These are phyloP conservation scores for Mycena vitilis DNA, from an alignment of 768 basidiomycete species.

Conservation along the genomic window DNA sequence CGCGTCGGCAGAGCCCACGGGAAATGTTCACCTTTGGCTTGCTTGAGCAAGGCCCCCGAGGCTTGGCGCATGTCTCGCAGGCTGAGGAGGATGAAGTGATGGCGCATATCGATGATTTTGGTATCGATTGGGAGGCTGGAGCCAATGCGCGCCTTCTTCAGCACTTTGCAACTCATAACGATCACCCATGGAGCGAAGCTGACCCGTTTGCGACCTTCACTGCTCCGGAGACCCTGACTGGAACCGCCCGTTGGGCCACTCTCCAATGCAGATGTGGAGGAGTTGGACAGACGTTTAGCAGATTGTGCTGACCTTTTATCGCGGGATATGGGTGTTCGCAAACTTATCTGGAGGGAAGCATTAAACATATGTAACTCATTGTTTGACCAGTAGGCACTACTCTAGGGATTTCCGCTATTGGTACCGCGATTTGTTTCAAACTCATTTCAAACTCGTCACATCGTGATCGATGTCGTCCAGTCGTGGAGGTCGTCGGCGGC, in stretches of 20 bases:
- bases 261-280: not conserved
- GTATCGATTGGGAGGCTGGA: slow-evolving; percentile 1
- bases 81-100: not conserved
- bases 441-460: too few relatives aligned
- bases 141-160: not conserved
- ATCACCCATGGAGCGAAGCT: too few relatives aligned
- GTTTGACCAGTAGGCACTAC: too few relatives aligned
- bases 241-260: slow-evolving; percentile 3
- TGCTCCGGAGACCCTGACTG: not conserved
- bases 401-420: too few relatives aligned
- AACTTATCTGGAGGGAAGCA: slow-evolving; percentile 2
- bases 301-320: not conserved
- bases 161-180: not conserved
- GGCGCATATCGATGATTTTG: slow-evolving; percentile 7
- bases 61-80: not conserved
- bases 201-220: not conserved
- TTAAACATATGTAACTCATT: not conserved
- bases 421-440: too few relatives aligned
- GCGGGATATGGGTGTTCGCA: slow-evolving; percentile 7
- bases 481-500: too few relatives aligned
- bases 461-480: too few relatives aligned
- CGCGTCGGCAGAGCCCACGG: not conserved
- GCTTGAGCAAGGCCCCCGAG: slow-evolving; percentile 1
- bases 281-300: not conserved
- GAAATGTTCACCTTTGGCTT: slow-evolving; percentile 12